These are phyloP conservation scores for Aegilops bicornis DNA, from an alignment of 176 grass and related monocot species.

Conservation along the genomic window DNA sequence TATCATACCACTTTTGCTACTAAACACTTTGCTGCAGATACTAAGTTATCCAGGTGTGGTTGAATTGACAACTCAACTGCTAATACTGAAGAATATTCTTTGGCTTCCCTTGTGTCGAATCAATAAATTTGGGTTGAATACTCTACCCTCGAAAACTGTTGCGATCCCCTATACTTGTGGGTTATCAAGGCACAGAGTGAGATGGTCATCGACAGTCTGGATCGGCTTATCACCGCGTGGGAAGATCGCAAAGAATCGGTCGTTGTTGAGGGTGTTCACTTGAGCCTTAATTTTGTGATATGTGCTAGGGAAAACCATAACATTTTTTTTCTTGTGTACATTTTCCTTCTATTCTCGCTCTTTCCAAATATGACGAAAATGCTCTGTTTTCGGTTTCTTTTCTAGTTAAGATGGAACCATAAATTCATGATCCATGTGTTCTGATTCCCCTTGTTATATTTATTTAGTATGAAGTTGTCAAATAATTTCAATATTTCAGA, in stretches of 20 bases:
- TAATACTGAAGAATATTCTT: too few relatives aligned
- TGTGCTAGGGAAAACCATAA: slow-evolving; percentile 17
- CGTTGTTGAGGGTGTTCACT: slow-evolving; percentile 88
- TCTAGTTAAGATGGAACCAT: neutral
- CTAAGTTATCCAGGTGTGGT: too few relatives aligned
- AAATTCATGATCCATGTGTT: neutral
- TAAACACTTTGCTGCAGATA: too few relatives aligned
- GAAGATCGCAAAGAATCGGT: slow-evolving; percentile 88
- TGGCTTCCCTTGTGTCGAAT: too few relatives aligned
- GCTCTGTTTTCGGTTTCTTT: neutral
- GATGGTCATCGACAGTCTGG: slow-evolving; percentile 90
- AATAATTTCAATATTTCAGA: slow-evolving; percentile 51
- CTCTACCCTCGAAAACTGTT: too few relatives aligned
- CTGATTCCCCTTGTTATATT: neutral
- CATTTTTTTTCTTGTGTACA: neutral
- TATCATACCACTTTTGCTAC: too few relatives aligned
- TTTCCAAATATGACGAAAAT: neutral
- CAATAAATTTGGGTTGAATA: too few relatives aligned
- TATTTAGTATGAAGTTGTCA: neutral
- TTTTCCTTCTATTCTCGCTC: neutral
- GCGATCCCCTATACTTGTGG: too few relatives aligned
- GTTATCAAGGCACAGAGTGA: slow-evolving; percentile 96
- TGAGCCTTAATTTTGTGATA: slow-evolving; percentile 98
- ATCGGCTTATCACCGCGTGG: slow-evolving; percentile 80
- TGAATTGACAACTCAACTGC: too few relatives aligned